Evolutionary conservation across 129 eudicot genomes (phyloP), one percentile per base, ranked within the genome.

Genomic region (Escallonia herrerae): DNA sequence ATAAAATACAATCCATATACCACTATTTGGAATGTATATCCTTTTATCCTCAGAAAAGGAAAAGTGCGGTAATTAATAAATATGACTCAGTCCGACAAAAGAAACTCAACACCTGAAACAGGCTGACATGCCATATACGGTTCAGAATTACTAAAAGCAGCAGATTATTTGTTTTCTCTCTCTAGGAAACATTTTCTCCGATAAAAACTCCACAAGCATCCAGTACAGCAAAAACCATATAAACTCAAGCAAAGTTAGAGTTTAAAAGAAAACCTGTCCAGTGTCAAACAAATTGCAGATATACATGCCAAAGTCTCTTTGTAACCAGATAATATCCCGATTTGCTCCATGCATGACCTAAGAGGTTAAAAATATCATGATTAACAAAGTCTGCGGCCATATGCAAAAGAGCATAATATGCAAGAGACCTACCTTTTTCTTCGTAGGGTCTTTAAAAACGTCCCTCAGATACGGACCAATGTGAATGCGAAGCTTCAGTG

Each of bases 341-440:
- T 89, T 90, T 38, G 99, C 91, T 81, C 99, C 99, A 80, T 94
- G 99, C 95, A 94, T 53, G 51, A 93, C 90, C 97, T 91, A 76
- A 74, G 45, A 70, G 37, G 64, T 41, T 63, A 22, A 22, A 22
- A 22, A 48, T 53, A 69, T 60, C 53, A 13, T 63, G 52, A 56
- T 40, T 12, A 4, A 15, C 33, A 42, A 68, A 12, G 54, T 39
- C 58, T 37, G 41, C 39, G 8, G 11, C 52, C 48, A 54, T 45
- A n/a, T 40, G 33, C 56, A 64, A 13, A 48, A 40, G 64, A 41
- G 43, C 38, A 56, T 11, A 56, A 56, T 40, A 64, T 57, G 53
- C 47, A 54, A 62, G 40, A 46, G 7, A 62, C 41, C 33, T 61
- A 88, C 98, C 95, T 94, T 94, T 69, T 80, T 83, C 80, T 89